Base-by-base conservation (phyloP, 2,329 filamentous ascomycete species). In the Simplicillium aogashimaense region DNA sequence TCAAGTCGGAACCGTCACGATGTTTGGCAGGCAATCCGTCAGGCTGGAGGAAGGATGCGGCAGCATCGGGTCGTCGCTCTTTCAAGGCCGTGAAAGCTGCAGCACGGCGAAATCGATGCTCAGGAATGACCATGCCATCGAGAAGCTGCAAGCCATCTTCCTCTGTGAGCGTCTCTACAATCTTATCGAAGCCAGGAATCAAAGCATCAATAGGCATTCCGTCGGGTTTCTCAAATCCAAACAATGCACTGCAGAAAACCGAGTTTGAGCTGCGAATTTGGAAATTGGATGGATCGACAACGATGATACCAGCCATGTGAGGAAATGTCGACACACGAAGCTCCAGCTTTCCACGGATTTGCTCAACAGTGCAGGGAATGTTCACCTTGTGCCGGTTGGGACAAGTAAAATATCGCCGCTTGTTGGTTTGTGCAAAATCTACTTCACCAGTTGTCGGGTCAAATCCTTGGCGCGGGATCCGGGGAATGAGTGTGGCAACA, bases 301-400 rank as follows among this genome's bases (percentile, higher is more conserved):
- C 89, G 54, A 98, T 81, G 53, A 98, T 95, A 37, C 92, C 92
- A 41, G 92, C 92, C 61, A 98, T 95, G 56, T 98, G 90, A 13
- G 92, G 92, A 48, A 95, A 94, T 55, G 88, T 95, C 13, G 90
- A 95, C 34, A 98, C 76, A 38, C 86, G 80, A 47, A 98, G 74
- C 48, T 86, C 80, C 14, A 78, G 73, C 49, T 81, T 70, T 33
- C 76, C 79, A 29, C 77, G 73, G 3, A 86, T 67, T 53, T 85
- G 82, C 44, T 88, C 80, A 37, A 98, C 73, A 0, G 83, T 84
- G 42, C 87, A 82, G 2, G 92, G 92, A 43, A 95, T 86, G 55
- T 84, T 89, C 55, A 88, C 78, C 40, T 78, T 78, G 43, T 81
- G 81, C 29, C 75, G 74, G 40, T 88, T 89, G 40, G 81, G 78